Evolutionary conservation across 306 rosid species (phyloP).

Genomic region (Castanea mollissima): DNA sequence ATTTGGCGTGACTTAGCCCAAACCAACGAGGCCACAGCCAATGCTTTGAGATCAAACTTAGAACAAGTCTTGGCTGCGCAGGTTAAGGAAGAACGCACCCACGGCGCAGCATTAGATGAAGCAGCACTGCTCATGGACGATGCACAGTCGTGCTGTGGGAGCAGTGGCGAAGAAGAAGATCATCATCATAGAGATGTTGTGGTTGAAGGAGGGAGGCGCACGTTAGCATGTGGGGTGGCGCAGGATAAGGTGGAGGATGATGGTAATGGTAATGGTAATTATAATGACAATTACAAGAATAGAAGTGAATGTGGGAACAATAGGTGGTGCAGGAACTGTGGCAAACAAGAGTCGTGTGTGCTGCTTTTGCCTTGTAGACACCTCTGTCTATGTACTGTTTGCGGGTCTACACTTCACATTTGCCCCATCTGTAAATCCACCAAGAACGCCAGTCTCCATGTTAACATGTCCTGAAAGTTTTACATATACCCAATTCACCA

Average conservation of each 20-base stretch:
- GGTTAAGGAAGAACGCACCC: constrained; percentile 20
- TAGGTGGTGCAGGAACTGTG: constrained; percentile 71
- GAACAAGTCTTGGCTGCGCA: constrained; percentile 57
- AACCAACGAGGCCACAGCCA: constrained; percentile 80
- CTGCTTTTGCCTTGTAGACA: constrained; percentile 91
- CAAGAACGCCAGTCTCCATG: constrained; percentile 74
- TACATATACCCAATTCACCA: neutral
- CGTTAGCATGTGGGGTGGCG: constrained; percentile 5
- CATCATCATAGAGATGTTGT: neutral
- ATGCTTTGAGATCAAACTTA: constrained; percentile 55
- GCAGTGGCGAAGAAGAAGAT: constrained; percentile 22
- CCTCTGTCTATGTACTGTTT: constrained; percentile 72
- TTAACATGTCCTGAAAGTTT: constrained; percentile 52
- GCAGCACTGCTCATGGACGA: constrained; percentile 34
- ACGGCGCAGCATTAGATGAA: neutral
- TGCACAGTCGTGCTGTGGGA: constrained; percentile 68
- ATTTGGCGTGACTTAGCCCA: constrained; percentile 89
- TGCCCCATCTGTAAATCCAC: constrained; percentile 91
- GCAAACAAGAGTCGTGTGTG: constrained; percentile 78
- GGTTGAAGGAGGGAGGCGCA: constrained; percentile 36
- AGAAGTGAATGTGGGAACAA: neutral
- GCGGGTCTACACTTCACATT: constrained; percentile 66
- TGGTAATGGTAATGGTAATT: constrained; percentile 1
- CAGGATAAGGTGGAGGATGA: constrained; percentile 21
- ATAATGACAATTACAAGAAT: neutral